Conservation (phyloP, 768 basidiomycete genomes). For the Hericium coralloides region DNA sequence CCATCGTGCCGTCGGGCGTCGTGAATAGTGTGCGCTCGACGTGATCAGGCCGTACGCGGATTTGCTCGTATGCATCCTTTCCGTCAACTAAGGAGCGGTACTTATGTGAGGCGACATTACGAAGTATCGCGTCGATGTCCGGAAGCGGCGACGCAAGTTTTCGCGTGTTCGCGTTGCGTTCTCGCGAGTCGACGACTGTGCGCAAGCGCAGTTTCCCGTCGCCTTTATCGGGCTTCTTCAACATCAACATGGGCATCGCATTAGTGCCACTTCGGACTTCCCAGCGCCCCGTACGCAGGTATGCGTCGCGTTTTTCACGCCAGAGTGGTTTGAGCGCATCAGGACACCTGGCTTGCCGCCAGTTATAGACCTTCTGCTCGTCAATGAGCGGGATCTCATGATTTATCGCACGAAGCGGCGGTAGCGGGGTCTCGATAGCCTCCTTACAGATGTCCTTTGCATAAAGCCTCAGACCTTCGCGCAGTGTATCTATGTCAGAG, state of each 20-base stretch:
- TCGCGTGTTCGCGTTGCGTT: conserved; percentile 24
- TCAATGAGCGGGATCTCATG: conserved; percentile 28
- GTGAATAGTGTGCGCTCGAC: conserved; percentile 21
- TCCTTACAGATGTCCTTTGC: conserved; percentile 11
- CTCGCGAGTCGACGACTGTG: conserved; percentile 19
- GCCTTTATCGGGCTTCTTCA: conserved; percentile 19
- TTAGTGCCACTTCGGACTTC: conserved; percentile 18
- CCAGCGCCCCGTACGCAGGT: conserved; percentile 25
- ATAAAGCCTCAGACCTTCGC: conserved; percentile 13
- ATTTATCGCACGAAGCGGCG: conserved; percentile 25
- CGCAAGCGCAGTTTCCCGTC: conserved; percentile 14
- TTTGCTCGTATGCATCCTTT: too few relatives aligned
- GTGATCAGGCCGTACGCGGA: conserved; percentile 18
- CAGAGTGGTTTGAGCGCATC: conserved; percentile 20
- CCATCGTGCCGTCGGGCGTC: conserved; percentile 26
- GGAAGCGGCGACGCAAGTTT: conserved; percentile 21
- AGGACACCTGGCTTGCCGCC: conserved; percentile 28
- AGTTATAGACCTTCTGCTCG: conserved; percentile 22
- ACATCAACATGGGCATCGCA: conserved; percentile 25
- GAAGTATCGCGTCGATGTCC: conserved; percentile 20
- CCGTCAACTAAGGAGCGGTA: conserved; percentile 19
- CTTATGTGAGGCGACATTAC: conserved; percentile 13
- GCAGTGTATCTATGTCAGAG: not conserved
- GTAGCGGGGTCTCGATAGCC: conserved; percentile 15
- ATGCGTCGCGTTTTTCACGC: conserved; percentile 22